phyloP scores from a whole-genome alignment of 2,329 filamentous ascomycete genomes.

The Pezicula rhizophila region DNA sequence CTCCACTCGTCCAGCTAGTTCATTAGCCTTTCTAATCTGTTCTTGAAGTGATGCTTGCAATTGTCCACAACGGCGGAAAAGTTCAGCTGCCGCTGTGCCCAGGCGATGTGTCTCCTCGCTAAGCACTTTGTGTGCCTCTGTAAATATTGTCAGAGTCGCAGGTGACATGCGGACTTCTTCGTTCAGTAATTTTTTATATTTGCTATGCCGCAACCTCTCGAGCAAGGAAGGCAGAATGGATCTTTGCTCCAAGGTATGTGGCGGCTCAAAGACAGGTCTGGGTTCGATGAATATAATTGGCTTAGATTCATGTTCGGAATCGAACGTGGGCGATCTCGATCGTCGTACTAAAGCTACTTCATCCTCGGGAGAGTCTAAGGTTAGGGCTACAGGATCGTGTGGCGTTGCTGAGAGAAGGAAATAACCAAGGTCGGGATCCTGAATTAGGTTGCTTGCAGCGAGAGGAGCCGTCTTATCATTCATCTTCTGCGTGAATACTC shows the following conservation, averaged over 20 bases:
- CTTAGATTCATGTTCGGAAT: conserved; percentile 34
- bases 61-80: conserved; percentile 65
- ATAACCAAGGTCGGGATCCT: conserved; percentile 58
- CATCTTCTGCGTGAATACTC: conserved; percentile 48
- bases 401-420: conserved; percentile 55
- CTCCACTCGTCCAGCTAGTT: conserved; percentile 62
- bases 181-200: conserved; percentile 54
- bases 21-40: conserved; percentile 60
- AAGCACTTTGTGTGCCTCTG: conserved; percentile 65
- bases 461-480: conserved; percentile 40
- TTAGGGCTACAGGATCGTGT: conserved; percentile 51
- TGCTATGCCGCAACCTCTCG: conserved; percentile 50
- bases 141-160: conserved; percentile 65
- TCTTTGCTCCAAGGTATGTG: conserved; percentile 51
- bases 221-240: conserved; percentile 52
- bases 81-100: conserved; percentile 63
- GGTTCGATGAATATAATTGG: conserved; percentile 52
- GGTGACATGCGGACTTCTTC: conserved; percentile 66
- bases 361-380: conserved; percentile 54
- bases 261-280: conserved; percentile 61
- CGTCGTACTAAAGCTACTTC: conserved; percentile 37
- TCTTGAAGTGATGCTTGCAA: conserved; percentile 62
- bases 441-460: conserved; percentile 46
- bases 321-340: conserved; percentile 37
- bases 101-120: conserved; percentile 64